Conservation (phyloP, 163 green algal genomes). For the Chloromonas sp. region DNA sequence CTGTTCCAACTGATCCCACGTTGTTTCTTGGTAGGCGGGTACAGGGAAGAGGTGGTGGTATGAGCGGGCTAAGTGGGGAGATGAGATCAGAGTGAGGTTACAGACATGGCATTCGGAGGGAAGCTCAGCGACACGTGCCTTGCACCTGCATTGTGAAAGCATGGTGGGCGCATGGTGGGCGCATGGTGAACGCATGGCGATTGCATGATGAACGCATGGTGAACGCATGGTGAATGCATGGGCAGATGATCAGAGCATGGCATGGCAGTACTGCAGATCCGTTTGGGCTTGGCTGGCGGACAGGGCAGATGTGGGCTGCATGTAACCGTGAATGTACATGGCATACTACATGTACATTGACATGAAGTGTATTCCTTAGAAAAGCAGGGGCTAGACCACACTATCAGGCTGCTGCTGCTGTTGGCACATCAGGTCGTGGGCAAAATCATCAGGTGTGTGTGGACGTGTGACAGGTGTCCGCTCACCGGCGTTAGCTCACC, state of each 20-base stretch:
- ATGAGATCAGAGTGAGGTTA: constrained; percentile 86
- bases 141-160: constrained; percentile 25
- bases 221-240: background rate
- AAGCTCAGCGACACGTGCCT: constrained; percentile 57
- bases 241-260: background rate
- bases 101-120: constrained; percentile 87
- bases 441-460: too few relatives aligned
- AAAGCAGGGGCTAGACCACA: too few relatives aligned
- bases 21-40: constrained; percentile 54
- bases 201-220: background rate
- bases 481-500: too few relatives aligned
- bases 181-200: too few relatives aligned
- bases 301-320: too few relatives aligned
- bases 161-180: background rate
- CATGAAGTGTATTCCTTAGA: too few relatives aligned
- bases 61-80: constrained; percentile 87
- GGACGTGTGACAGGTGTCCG: too few relatives aligned
- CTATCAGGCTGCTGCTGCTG: too few relatives aligned
- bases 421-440: too few relatives aligned
- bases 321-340: background rate
- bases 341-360: background rate
- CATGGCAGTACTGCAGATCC: too few relatives aligned
- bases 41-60: constrained; percentile 98
- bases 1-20: background rate
- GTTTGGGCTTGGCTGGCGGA: too few relatives aligned